Evolutionary conservation across 1,284 basidiomycete species (phyloP).

Genomic region (Heliocybe sulcata): DNA sequence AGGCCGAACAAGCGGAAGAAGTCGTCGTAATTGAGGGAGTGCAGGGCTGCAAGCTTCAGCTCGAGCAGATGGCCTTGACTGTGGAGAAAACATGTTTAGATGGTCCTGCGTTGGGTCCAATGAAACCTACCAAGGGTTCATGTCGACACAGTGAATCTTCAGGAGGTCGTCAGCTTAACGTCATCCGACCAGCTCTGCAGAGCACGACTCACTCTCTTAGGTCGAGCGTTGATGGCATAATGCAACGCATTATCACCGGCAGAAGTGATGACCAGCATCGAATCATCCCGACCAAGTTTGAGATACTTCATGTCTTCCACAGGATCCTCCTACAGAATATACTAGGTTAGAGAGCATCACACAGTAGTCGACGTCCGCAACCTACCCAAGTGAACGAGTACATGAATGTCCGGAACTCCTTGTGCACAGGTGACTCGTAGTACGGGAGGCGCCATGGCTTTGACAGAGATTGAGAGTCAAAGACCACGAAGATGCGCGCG

Average conservation of each 20-base stretch:
- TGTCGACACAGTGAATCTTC: slow-evolving; percentile 69
- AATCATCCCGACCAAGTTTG: slow-evolving; percentile 54
- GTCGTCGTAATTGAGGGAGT: slow-evolving; percentile 56
- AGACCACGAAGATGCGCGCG: slow-evolving; percentile 2
- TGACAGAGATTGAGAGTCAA: slow-evolving; percentile 7
- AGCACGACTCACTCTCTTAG: slow-evolving; percentile 32
- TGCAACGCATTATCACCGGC: slow-evolving; percentile 82
- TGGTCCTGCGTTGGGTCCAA: no score
- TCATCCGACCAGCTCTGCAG: no score
- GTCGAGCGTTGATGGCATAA: slow-evolving; percentile 66
- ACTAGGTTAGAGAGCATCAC: neutral
- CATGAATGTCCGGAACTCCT: slow-evolving; percentile 73
- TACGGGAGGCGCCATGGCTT: slow-evolving; percentile 75
- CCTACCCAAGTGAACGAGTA: slow-evolving; percentile 57
- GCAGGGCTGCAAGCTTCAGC: slow-evolving; percentile 68
- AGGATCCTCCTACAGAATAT: slow-evolving; percentile 55
- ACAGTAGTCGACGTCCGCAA: neutral
- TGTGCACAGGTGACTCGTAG: slow-evolving; percentile 66
- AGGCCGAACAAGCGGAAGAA: slow-evolving; percentile 74
- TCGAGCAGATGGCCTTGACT: slow-evolving; percentile 77
- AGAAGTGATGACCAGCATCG: slow-evolving; percentile 72
- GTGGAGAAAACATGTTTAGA: no score
- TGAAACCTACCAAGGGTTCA: slow-evolving; percentile 53
- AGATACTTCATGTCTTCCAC: slow-evolving; percentile 70
- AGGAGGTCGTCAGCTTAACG: no score